Evolutionary conservation across 129 eudicot genomes (phyloP).

Genomic region (Pulicaria dysenterica): DNA sequence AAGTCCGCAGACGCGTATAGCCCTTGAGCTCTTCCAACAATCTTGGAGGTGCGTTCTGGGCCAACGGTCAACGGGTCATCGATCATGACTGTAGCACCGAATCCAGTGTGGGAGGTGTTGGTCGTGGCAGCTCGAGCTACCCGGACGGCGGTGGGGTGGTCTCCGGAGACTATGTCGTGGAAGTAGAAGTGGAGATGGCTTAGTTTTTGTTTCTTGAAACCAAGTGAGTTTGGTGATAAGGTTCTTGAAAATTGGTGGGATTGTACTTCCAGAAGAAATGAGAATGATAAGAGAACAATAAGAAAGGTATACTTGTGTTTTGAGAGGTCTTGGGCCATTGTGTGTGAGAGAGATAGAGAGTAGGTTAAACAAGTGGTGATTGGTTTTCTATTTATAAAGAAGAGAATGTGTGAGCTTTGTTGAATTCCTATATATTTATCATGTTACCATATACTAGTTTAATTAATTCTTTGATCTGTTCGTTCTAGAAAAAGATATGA

Average conservation of each 20-base stretch:
- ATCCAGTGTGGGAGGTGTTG: slow-evolving; percentile 9
- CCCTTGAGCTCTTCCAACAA: slow-evolving; percentile 39
- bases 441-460: too few relatives aligned
- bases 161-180: slow-evolving; percentile 20
- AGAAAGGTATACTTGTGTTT: background rate
- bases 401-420: too few relatives aligned
- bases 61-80: slow-evolving; percentile 34
- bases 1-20: slow-evolving; percentile 19
- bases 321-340: slow-evolving; percentile 16
- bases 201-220: slow-evolving; percentile 25
- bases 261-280: slow-evolving; percentile 5
- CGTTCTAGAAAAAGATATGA: too few relatives aligned
- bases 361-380: too few relatives aligned
- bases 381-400: too few relatives aligned
- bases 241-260: slow-evolving; percentile 28
- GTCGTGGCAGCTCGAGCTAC: slow-evolving; percentile 12
- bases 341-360: too few relatives aligned
- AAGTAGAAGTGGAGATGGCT: slow-evolving; percentile 36
- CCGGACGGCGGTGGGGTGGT: slow-evolving; percentile 21
- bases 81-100: slow-evolving; percentile 1
- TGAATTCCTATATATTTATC: too few relatives aligned
- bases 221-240: slow-evolving; percentile 20
- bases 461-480: too few relatives aligned
- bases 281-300: slow-evolving; percentile 2
- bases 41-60: slow-evolving; percentile 26